A percentile compares a stretch with the other conserved stretches of the same genome.
These are phyloP conservation scores for Xylaria sp. DNA, from an alignment of 495 filamentous ascomycete species.

Conservation along the genomic window DNA sequence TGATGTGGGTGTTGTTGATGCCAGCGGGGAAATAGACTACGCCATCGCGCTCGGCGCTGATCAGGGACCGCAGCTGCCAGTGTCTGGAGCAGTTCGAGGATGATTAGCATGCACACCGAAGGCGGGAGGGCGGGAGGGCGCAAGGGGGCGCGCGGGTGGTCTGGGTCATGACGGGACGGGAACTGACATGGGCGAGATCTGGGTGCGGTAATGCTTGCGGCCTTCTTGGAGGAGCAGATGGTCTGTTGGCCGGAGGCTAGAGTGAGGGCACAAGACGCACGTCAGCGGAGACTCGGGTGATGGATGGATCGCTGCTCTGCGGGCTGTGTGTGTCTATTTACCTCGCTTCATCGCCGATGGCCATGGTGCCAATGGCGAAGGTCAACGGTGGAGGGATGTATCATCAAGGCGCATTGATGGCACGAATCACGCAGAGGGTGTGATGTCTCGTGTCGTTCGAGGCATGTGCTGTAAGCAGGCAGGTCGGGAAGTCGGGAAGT, in stretches of 20 bases:
- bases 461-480: neutral
- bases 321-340: conserved; percentile 40
- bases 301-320: neutral
- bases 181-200: conserved; percentile 76
- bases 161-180: neutral
- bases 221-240: conserved; percentile 67
- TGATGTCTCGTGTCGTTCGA: neutral
- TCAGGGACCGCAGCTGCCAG: conserved; percentile 88
- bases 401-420: conserved; percentile 46
- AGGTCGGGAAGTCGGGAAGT: neutral
- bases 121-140: conserved; percentile 4
- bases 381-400: conserved; percentile 32
- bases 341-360: conserved; percentile 57
- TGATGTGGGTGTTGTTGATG: conserved; percentile 65
- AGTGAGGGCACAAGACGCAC: conserved; percentile 5
- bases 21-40: conserved; percentile 83
- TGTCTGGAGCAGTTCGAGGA: conserved; percentile 63
- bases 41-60: conserved; percentile 78
- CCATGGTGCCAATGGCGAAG: conserved; percentile 52
- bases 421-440: conserved; percentile 12
- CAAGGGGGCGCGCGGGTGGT: neutral
- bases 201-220: conserved; percentile 75
- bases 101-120: conserved; percentile 17
- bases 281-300: conserved; percentile 21
- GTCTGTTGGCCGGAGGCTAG: conserved; percentile 55